Evolutionary conservation across 345 rosid species (phyloP).

Genomic region (Corchorus capsularis): DNA sequence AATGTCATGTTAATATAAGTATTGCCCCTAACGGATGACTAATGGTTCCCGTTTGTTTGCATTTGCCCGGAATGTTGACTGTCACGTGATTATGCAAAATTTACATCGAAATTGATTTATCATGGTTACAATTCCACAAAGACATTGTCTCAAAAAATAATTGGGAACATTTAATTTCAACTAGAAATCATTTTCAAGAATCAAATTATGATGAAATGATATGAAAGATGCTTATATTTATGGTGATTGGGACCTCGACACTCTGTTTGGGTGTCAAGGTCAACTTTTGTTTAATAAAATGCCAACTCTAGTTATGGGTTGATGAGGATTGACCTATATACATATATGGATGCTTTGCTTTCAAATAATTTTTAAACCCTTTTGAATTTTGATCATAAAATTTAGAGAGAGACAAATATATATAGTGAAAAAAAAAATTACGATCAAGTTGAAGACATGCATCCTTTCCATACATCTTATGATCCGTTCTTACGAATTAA

Average conservation of each 20-base stretch:
- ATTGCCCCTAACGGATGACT: too few relatives aligned
- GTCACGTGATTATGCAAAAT: background rate
- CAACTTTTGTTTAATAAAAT: background rate
- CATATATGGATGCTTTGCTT: background rate
- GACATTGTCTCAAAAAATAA: background rate
- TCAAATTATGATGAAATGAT: conserved; percentile 5
- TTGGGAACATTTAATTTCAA: background rate
- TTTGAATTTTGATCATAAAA: too few relatives aligned
- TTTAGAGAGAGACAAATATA: too few relatives aligned
- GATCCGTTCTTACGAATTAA: too few relatives aligned
- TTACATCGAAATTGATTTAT: background rate
- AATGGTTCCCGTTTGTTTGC: too few relatives aligned
- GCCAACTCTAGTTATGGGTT: background rate
- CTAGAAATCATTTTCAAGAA: conserved; percentile 1
- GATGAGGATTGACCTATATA: too few relatives aligned
- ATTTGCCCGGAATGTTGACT: background rate
- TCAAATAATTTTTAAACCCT: too few relatives aligned
- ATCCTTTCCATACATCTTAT: too few relatives aligned
- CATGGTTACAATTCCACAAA: background rate
- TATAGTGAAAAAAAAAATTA: too few relatives aligned
- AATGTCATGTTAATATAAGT: too few relatives aligned
- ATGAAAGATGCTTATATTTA: background rate
- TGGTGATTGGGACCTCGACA: background rate
- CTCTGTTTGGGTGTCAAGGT: background rate
- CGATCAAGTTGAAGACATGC: too few relatives aligned